Conservation (phyloP, 2,329 filamentous ascomycete genomes). For the Boeremia lycopersici region DNA sequence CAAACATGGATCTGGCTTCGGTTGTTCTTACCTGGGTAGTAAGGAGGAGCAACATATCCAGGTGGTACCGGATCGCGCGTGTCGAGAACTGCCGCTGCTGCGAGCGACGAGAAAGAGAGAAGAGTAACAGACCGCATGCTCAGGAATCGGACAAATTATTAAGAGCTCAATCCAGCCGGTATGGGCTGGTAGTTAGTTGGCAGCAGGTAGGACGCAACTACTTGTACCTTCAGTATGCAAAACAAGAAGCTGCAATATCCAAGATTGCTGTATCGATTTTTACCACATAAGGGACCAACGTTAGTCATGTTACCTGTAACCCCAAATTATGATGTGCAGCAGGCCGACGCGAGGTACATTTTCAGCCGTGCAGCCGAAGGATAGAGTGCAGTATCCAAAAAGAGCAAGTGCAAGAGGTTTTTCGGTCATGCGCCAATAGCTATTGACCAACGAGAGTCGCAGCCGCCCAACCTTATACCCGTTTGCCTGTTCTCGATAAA, state of each 20-base stretch:
- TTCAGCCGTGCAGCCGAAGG: conserved; percentile 5
- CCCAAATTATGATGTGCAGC: conserved; percentile 8
- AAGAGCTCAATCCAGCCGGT: not conserved
- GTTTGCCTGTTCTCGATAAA: not conserved
- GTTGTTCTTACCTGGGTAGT: conserved; percentile 61
- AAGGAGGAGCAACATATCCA: conserved; percentile 57
- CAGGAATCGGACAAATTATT: conserved; percentile 6
- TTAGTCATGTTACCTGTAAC: conserved; percentile 5
- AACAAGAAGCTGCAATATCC: not conserved
- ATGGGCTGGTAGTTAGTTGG: not conserved
- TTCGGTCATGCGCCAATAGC: conserved; percentile 8
- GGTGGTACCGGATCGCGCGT: conserved; percentile 40
- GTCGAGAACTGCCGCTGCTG: conserved; percentile 33
- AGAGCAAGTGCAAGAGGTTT: conserved; percentile 3
- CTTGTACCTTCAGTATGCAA: not conserved
- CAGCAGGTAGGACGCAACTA: not conserved
- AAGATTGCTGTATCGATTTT: conserved; percentile 4
- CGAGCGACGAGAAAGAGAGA: conserved; percentile 29
- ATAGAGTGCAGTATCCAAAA: not conserved
- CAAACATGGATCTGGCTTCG: not conserved
- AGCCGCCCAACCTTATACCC: not conserved
- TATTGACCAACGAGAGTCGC: conserved; percentile 1
- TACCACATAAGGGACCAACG: not conserved
- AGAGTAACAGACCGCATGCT: conserved; percentile 31
- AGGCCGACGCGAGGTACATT: conserved; percentile 3